Evolutionary conservation across 495 filamentous ascomycete genomes (phyloP).

Genomic region (Friedmanniomyces endolithicus): DNA sequence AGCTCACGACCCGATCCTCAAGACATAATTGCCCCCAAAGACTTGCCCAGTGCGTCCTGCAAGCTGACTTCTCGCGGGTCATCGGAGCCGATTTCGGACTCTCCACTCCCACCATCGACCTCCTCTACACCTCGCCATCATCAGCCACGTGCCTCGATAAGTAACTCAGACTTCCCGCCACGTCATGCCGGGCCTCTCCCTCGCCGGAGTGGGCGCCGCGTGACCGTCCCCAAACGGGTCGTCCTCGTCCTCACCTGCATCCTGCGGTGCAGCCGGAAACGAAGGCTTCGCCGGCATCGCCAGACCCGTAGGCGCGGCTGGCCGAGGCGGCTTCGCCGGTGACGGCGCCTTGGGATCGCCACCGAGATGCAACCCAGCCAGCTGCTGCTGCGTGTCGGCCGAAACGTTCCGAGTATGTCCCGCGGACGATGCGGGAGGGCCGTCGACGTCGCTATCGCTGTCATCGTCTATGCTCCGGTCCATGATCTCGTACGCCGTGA

Average conservation of each 20-base stretch:
- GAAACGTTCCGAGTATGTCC: neutral
- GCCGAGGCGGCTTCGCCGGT: slow-evolving; percentile 28
- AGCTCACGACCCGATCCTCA: neutral
- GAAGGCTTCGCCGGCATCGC: slow-evolving; percentile 30
- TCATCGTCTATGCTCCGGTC: slow-evolving; percentile 95
- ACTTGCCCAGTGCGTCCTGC: neutral
- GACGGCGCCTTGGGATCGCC: slow-evolving; percentile 10
- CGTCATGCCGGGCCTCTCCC: slow-evolving; percentile 42
- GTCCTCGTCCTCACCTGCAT: slow-evolving; percentile 48
- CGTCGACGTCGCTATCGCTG: slow-evolving; percentile 64
- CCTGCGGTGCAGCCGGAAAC: slow-evolving; percentile 25
- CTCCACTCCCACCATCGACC: neutral
- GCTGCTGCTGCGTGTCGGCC: slow-evolving; percentile 6
- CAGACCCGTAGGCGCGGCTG: slow-evolving; percentile 19
- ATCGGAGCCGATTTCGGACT: neutral
- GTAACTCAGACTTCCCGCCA: slow-evolving; percentile 35
- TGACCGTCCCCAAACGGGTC: slow-evolving; percentile 72
- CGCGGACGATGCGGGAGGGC: slow-evolving; percentile 17
- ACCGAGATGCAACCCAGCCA: slow-evolving; percentile 26
- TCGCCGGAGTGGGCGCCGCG: slow-evolving; percentile 49
- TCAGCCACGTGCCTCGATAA: neutral
- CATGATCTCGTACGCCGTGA: slow-evolving; percentile 88
- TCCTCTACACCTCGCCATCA: neutral
- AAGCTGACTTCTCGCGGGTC: neutral
- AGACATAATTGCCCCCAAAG: neutral